A percentile compares a stretch with the other conserved stretches of the same genome.
Conservation (phyloP, 2,329 filamentous ascomycete species). For the Neopestalotiopsis clavispora region DNA sequence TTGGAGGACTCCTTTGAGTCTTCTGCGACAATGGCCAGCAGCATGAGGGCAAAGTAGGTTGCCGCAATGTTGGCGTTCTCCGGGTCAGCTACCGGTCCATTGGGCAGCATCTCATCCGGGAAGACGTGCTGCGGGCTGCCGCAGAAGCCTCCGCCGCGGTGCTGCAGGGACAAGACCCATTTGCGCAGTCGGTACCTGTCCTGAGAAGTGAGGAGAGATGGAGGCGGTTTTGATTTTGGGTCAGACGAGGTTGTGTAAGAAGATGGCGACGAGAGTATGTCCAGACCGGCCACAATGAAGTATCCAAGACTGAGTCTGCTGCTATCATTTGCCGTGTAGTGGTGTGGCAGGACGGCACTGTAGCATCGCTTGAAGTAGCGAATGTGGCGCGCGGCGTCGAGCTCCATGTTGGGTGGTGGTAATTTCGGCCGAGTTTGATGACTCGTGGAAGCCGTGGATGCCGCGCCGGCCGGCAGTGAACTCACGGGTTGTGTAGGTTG, state of each 20-base stretch:
- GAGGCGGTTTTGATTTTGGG: constrained; percentile 54
- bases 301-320: constrained; percentile 88
- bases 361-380: constrained; percentile 94
- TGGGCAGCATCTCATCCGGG: constrained; percentile 46
- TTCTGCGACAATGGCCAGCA: constrained; percentile 61
- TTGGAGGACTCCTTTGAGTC: constrained; percentile 38
- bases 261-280: constrained; percentile 73
- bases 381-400: constrained; percentile 73
- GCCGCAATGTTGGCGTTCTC: constrained; percentile 77
- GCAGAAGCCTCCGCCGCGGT: constrained; percentile 85
- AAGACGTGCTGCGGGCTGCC: constrained; percentile 75
- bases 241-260: constrained; percentile 43
- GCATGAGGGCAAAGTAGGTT: constrained; percentile 85
- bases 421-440: not conserved
- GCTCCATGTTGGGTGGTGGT: constrained; percentile 24
- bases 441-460: not conserved
- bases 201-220: constrained; percentile 52
- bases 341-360: constrained; percentile 76
- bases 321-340: constrained; percentile 88
- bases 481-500: not conserved
- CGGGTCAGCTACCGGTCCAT: constrained; percentile 38
- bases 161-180: constrained; percentile 89
- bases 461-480: not conserved
- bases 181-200: constrained; percentile 56
- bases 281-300: constrained; percentile 86